Percentiles rank a stretch among this genome's conserved stretches.
These are phyloP conservation scores for Saccharomycopsis babjevae DNA, from an alignment of 805 yeast genomes.

Conservation along the genomic window DNA sequence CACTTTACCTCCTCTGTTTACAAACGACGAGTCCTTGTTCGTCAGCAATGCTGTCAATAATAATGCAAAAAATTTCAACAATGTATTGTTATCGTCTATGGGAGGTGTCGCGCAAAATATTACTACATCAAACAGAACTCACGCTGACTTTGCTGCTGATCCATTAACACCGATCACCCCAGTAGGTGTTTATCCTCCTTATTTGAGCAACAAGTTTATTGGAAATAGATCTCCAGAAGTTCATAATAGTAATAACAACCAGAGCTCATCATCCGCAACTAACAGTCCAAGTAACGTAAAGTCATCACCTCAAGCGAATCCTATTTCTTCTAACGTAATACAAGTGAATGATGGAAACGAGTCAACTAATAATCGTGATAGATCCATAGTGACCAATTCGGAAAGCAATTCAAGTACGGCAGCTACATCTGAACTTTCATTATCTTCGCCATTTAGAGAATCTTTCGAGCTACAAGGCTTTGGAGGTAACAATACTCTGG, in stretches of 20 bases:
- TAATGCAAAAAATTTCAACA: neutral
- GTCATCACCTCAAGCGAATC: neutral
- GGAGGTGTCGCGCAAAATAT: neutral
- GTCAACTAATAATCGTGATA: neutral
- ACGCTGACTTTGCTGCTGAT: neutral
- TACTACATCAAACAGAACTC: neutral
- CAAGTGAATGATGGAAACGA: neutral
- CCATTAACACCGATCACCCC: constrained; percentile 19
- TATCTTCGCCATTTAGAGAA: constrained; percentile 7
- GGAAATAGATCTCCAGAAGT: neutral
- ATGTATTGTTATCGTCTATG: neutral
- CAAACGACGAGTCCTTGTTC: neutral
- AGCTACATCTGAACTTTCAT: neutral
- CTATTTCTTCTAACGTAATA: neutral
- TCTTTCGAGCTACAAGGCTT: neutral
- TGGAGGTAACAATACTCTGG: neutral
- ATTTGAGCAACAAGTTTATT: neutral
- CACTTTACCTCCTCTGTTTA: neutral
- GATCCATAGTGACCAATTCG: neutral
- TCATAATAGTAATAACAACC: neutral
- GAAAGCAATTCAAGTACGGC: neutral
- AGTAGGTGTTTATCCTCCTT: neutral
- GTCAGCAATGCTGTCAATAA: constrained; percentile 11
- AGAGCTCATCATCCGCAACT: neutral
- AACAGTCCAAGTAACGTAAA: neutral